Base-by-base conservation (phyloP, 768 basidiomycete species). In the Clathrus columnatus region DNA sequence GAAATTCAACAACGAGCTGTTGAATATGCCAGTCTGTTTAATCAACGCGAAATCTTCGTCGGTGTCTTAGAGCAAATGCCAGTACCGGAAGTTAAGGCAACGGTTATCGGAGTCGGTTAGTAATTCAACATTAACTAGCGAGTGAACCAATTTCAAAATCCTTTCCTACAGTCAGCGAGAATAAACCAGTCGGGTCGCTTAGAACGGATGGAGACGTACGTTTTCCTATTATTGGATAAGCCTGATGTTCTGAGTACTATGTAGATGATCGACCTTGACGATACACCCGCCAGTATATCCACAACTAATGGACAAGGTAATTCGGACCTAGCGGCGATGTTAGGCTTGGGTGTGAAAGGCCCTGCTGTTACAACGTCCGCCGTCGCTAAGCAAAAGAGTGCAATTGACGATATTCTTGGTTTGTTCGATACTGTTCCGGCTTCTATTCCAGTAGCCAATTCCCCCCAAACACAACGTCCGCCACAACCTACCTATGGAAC, bases 11-110 rank as follows among this genome's bases (percentile, higher is more conserved):
- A 98, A 65, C 82, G 96, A 43, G 87, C 93, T 0, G 91, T 98
- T 14, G 96, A 99, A 69, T 98, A 93, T 68, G 89, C 87, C 0
- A 87, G 81, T 62, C 67, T 99, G 61, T 91, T 91, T 66, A 81
- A 77, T 26, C 70, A 91, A 7, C 85, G 84, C 5, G 83, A 87
- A n/a, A 71, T 88, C 20, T 76, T 81, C 57, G 75, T 78, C 7
- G 96, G 95, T 32, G 92, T 99, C 1, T 69, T 98, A 57, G 96
- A 99, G 72, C 81, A 92, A 54, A 99, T 99, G 96, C 96, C 96
- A n/a, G 88, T 91, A 5, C 96, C 96, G 1, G 96, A 99, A 68
- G 72, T 98, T 60, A 96, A 94, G 72, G 86, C 88, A n/a, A 97
- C 95, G 2, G 89, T 98, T 1, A 87, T 95, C 78, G 96, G 91